phyloP scores from a whole-genome alignment of 345 rosid genomes.

The Eucalyptus cloeziana region DNA sequence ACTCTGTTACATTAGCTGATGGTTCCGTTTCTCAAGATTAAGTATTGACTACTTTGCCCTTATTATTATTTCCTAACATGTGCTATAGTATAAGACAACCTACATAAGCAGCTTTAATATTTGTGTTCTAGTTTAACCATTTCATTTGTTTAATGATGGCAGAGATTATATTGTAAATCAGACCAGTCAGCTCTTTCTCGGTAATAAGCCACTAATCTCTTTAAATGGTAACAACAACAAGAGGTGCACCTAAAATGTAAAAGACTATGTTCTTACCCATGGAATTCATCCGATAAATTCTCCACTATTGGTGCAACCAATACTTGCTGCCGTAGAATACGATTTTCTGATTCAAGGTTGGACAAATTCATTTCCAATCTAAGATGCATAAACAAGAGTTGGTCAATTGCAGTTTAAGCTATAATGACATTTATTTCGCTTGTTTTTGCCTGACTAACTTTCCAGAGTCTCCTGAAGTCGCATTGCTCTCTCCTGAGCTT shows the following conservation, averaged over 20 bases:
- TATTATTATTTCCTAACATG: too few relatives aligned
- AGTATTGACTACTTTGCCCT: too few relatives aligned
- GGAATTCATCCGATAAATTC: slow-evolving; percentile 41
- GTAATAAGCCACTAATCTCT: background rate
- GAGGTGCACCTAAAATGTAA: background rate
- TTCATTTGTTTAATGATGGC: background rate
- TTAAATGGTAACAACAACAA: background rate
- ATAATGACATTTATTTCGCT: background rate
- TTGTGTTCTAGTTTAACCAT: background rate
- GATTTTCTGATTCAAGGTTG: slow-evolving; percentile 92
- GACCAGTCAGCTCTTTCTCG: background rate
- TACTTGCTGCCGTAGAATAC: slow-evolving; percentile 96
- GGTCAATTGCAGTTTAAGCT: background rate
- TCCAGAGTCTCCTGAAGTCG: slow-evolving; percentile 32
- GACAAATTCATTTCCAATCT: slow-evolving; percentile 91
- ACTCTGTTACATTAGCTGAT: too few relatives aligned
- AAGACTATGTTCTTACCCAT: slow-evolving; percentile 25
- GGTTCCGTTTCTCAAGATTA: too few relatives aligned
- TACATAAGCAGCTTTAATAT: background rate
- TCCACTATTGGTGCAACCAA: slow-evolving; percentile 79
- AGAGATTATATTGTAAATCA: background rate
- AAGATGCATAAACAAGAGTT: slow-evolving; percentile 1
- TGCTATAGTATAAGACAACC: background rate
- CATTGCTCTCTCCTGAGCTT: slow-evolving; percentile 29
- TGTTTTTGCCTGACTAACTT: slow-evolving; percentile 7